Evolutionary conservation across 495 filamentous ascomycete genomes (phyloP), one percentile per base, ranked within the genome.

Genomic region (Thermochaetoides thermophila): DNA sequence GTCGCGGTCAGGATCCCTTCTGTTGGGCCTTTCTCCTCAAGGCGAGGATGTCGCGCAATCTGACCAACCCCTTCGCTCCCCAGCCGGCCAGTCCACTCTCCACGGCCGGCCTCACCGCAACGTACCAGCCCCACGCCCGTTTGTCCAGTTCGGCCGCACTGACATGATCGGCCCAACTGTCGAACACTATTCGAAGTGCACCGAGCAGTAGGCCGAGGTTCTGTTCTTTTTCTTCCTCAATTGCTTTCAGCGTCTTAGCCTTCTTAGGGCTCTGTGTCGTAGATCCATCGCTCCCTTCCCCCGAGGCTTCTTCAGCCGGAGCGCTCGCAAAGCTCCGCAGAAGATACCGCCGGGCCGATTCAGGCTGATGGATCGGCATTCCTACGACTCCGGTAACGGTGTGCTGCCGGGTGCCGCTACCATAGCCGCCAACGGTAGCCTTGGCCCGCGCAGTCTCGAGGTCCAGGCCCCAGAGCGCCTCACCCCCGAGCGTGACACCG

Each of bases 81-180:
- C 83, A 87, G 3, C 83, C 83, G 24, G 65, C 71, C 30, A 67
- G 70, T 1, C 82, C 83, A 29, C 59, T 54, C 35, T 78, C 74
- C 3, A 89, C 77, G 0, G 74, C 72, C 0, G 83, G 83, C 31
- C 83, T 59, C 6, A 85, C 76, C 17, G 63, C 65, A 2, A 76
- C 56, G 51, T 91, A 91, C 82, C 82, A 89, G 17, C 60, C 52
- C 82, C 83, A 91, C 17, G 80, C 77, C 32, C 76, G 63, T 38
- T 64, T 59, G 46, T 89, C 81, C 22, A 87, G 59, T 42, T 91
- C 80, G 4, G 66, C 55, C 1, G 53, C 48, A 12, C 49, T 55
- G 6, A 84, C 46, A 20, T 64, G 55, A 13, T 60, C 54, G 1
- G 64, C 62, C 83, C 83, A 89, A 24, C 76, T 84, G 10, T 57